A percentile compares a stretch with the other conserved stretches of the same genome.
Conservation (phyloP, 164 flowering plant species). For the Tinospora cordifolia region DNA sequence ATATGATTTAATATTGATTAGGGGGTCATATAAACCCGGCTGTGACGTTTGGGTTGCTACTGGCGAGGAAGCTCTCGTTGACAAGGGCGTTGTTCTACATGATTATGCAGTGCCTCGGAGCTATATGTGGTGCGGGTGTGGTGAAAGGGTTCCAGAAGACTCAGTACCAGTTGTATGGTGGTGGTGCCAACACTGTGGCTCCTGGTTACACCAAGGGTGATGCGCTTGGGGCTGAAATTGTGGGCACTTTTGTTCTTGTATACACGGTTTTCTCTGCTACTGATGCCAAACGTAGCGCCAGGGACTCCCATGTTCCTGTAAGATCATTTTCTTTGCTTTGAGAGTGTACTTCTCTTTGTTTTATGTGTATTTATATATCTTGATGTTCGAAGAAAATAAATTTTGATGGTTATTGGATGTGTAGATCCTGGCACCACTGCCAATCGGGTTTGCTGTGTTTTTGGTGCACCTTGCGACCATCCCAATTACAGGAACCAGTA, state of each 20-base stretch:
- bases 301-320: conserved; percentile 94
- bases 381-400: too few relatives aligned
- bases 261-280: conserved; percentile 91
- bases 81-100: conserved; percentile 74
- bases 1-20: conserved; percentile 3
- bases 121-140: conserved; percentile 79
- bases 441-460: conserved; percentile 80
- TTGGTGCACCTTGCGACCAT: conserved; percentile 85
- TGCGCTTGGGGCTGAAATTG: conserved; percentile 80
- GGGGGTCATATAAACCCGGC: conserved; percentile 88
- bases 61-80: conserved; percentile 70
- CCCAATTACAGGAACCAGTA: conserved; percentile 78
- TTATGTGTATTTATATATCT: too few relatives aligned
- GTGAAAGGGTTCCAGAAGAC: conserved; percentile 54
- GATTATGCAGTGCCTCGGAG: conserved; percentile 80
- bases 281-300: conserved; percentile 78
- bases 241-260: conserved; percentile 80
- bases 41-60: conserved; percentile 71
- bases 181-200: conserved; percentile 58
- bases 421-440: conserved; percentile 78
- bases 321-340: not conserved
- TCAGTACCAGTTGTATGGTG: conserved; percentile 26
- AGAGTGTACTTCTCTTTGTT: too few relatives aligned
- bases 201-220: conserved; percentile 71
- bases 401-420: not conserved